These are phyloP conservation scores for Fusarium sacchari DNA, from an alignment of 2,329 filamentous ascomycete species.

Conservation along the genomic window DNA sequence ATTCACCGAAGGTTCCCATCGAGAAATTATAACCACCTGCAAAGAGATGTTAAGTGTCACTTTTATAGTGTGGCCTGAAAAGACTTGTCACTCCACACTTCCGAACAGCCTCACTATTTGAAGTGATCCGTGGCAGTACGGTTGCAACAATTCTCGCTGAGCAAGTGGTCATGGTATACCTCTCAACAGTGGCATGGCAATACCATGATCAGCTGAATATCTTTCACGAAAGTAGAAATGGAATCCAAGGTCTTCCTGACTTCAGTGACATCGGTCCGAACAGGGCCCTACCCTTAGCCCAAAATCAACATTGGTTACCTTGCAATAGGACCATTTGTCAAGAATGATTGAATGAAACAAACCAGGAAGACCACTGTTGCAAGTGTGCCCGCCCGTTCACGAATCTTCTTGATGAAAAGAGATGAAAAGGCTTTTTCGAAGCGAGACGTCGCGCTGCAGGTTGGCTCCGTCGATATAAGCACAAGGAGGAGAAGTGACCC, in stretches of 20 bases:
- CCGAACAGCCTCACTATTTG: background rate
- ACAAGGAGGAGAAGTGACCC: background rate
- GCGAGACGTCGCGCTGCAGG: background rate
- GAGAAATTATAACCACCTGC: background rate
- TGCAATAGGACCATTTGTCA: background rate
- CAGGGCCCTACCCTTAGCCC: background rate
- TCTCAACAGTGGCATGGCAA: background rate
- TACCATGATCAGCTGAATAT: background rate
- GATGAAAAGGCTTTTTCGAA: background rate
- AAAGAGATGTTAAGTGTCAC: background rate
- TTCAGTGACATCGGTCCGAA: background rate
- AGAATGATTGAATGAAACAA: background rate
- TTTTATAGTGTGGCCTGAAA: background rate
- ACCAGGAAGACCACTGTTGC: background rate
- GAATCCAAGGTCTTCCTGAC: background rate
- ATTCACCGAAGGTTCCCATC: background rate
- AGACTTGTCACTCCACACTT: background rate
- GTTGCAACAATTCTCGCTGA: background rate
- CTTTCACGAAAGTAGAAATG: background rate
- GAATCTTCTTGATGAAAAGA: background rate
- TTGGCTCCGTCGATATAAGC: background rate
- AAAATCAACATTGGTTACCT: background rate
- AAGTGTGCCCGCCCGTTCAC: background rate
- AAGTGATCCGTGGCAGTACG: background rate
- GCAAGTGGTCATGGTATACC: background rate